Percentiles rank a stretch among this genome's conserved stretches.
phyloP scores from a whole-genome alignment of 495 filamentous ascomycete species.

The Polyplosphaeria fusca region DNA sequence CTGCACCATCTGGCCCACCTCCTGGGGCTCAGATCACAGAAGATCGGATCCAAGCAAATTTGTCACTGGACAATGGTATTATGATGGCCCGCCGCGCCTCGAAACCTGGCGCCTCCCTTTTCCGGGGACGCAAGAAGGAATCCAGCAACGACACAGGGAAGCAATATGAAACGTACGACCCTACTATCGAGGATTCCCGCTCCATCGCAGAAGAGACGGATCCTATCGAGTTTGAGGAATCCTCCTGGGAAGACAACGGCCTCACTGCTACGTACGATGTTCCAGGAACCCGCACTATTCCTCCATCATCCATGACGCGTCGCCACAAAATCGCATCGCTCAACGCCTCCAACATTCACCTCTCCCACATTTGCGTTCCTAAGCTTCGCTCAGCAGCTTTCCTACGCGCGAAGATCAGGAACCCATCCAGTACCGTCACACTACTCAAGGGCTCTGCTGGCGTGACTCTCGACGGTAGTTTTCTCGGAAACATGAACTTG shows the following conservation, averaged over 20 bases:
- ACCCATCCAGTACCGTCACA: conserved; percentile 52
- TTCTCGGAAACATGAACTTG: conserved; percentile 60
- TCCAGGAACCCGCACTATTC: conserved; percentile 51
- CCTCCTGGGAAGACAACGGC: conserved; percentile 42
- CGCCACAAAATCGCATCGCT: conserved; percentile 37
- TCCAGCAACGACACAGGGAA: not conserved
- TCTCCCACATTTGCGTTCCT: conserved; percentile 58
- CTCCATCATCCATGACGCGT: conserved; percentile 46
- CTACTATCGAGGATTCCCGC: conserved; percentile 8
- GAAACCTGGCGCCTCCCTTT: not conserved
- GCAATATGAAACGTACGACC: not conserved
- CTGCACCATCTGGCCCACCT: not conserved
- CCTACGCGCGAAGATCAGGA: conserved; percentile 61
- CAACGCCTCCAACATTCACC: conserved; percentile 41
- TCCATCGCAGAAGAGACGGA: not conserved
- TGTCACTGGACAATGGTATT: not conserved
- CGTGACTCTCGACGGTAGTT: conserved; percentile 65
- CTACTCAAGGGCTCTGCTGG: conserved; percentile 60
- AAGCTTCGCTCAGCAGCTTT: conserved; percentile 66
- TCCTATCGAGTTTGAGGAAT: conserved; percentile 27
- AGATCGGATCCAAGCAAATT: not conserved
- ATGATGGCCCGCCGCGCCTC: not conserved
- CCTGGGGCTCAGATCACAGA: not conserved
- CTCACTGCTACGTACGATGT: conserved; percentile 64
- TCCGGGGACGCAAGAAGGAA: not conserved